phyloP scores from a whole-genome alignment of 2,329 filamentous ascomycete genomes.

The Nemania sp. region DNA sequence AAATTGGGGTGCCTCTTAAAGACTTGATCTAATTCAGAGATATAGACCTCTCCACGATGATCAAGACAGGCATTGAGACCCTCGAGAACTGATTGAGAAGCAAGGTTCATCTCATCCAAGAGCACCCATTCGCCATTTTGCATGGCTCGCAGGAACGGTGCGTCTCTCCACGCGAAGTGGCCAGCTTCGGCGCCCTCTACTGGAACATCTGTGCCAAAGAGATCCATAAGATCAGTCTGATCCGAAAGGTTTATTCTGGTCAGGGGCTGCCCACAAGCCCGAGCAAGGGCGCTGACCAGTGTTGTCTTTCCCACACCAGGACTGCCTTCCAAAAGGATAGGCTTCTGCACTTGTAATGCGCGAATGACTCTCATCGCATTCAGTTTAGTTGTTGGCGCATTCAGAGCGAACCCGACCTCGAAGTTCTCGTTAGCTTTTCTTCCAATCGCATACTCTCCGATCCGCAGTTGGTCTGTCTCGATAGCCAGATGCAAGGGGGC shows the following conservation, averaged over 20 bases:
- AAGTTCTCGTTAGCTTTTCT: conserved; percentile 54
- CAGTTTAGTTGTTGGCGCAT: conserved; percentile 84
- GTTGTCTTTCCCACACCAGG: conserved; percentile 99
- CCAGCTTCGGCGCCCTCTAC: conserved; percentile 91
- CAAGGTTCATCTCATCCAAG: conserved; percentile 97
- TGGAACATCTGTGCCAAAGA: conserved; percentile 95
- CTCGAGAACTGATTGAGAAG: conserved; percentile 94
- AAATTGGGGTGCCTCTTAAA: conserved; percentile 90
- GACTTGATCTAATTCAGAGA: conserved; percentile 91
- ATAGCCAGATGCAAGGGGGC: conserved; percentile 63
- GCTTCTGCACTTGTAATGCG: conserved; percentile 85
- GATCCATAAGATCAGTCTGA: conserved; percentile 95
- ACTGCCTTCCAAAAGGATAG: conserved; percentile 91
- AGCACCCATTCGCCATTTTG: conserved; percentile 96
- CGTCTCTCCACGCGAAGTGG: conserved; percentile 93
- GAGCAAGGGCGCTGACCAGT: conserved; percentile 81
- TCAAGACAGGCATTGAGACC: conserved; percentile 96
- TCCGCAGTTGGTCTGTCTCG: conserved; percentile 58
- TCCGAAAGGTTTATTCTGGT: conserved; percentile 97
- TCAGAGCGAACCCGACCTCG: conserved; percentile 73
- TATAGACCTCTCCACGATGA: conserved; percentile 92
- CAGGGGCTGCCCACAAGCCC: conserved; percentile 77
- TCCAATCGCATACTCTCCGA: conserved; percentile 76
- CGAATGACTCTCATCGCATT: conserved; percentile 92
- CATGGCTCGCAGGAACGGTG: conserved; percentile 94